These are phyloP conservation scores for Metroxylon sagu DNA, from an alignment of 176 grass and related monocot genomes.

Conservation along the genomic window DNA sequence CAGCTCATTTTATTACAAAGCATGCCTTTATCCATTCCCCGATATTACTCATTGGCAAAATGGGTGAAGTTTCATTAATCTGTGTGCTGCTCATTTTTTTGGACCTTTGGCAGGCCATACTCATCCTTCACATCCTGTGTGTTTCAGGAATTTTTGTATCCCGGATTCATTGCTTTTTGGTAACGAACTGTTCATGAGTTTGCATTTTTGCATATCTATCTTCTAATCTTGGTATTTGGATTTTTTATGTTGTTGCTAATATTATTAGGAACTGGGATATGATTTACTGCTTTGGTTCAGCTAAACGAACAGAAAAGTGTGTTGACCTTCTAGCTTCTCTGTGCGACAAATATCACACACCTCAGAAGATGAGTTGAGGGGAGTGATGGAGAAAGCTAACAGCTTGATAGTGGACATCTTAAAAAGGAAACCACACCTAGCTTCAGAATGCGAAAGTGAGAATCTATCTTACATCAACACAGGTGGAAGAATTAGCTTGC, in stretches of 20 bases:
- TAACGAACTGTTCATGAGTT: too few relatives aligned
- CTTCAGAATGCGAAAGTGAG: constrained; percentile 39
- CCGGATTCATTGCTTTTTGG: constrained; percentile 14
- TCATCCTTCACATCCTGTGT: constrained; percentile 70
- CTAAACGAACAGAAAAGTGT: constrained; percentile 75
- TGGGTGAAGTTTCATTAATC: too few relatives aligned
- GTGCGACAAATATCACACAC: constrained; percentile 77
- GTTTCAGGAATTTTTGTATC: constrained; percentile 60
- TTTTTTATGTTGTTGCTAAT: constrained; percentile 17
- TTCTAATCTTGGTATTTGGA: constrained; percentile 51
- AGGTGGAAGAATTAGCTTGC: constrained; percentile 35
- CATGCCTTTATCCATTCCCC: too few relatives aligned
- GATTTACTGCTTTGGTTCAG: constrained; percentile 40
- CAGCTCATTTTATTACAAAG: too few relatives aligned
- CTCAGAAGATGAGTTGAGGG: constrained; percentile 83
- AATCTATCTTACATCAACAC: constrained; percentile 56
- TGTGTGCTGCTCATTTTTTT: constrained; percentile 11
- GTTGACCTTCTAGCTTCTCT: constrained; percentile 74
- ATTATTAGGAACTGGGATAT: constrained; percentile 10
- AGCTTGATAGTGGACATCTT: constrained; percentile 67
- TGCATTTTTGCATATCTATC: constrained; percentile 1
- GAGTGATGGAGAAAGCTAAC: constrained; percentile 61
- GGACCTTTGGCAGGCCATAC: constrained; percentile 45
- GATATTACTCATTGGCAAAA: too few relatives aligned
- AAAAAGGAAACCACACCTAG: constrained; percentile 54